These are phyloP conservation scores for Xylaria sp. DNA, from an alignment of 2,329 filamentous ascomycete species.

Conservation along the genomic window DNA sequence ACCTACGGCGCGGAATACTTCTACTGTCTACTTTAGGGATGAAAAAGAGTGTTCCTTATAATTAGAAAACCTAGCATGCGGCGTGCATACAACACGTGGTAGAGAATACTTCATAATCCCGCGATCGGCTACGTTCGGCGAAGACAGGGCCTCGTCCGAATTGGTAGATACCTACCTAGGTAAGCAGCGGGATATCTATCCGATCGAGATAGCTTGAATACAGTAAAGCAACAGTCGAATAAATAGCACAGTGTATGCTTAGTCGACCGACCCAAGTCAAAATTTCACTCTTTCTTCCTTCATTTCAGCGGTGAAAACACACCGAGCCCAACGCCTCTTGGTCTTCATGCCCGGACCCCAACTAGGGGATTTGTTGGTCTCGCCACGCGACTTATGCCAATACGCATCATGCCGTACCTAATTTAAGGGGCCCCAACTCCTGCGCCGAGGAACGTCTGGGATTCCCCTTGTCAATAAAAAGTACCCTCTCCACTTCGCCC, in stretches of 20 bases:
- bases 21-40: not conserved
- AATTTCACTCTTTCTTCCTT: not conserved
- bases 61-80: not conserved
- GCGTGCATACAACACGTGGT: not conserved
- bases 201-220: not conserved
- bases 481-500: slow-evolving; percentile 2
- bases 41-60: not conserved
- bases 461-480: slow-evolving; percentile 15
- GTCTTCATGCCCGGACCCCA: no score
- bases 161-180: no score
- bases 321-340: not conserved
- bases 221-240: not conserved
- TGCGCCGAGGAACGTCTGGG: slow-evolving; percentile 7
- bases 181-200: not conserved
- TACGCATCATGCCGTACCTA: not conserved
- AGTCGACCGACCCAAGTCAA: not conserved
- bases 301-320: not conserved
- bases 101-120: not conserved
- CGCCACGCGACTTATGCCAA: slow-evolving; percentile 1
- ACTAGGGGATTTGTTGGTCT: not conserved
- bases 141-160: no score
- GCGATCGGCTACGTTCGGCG: not conserved
- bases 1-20: not conserved
- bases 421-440: slow-evolving; percentile 2
- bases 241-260: not conserved